Base-by-base conservation (phyloP, 2,329 filamentous ascomycete species). In the Alternaria sp. region DNA sequence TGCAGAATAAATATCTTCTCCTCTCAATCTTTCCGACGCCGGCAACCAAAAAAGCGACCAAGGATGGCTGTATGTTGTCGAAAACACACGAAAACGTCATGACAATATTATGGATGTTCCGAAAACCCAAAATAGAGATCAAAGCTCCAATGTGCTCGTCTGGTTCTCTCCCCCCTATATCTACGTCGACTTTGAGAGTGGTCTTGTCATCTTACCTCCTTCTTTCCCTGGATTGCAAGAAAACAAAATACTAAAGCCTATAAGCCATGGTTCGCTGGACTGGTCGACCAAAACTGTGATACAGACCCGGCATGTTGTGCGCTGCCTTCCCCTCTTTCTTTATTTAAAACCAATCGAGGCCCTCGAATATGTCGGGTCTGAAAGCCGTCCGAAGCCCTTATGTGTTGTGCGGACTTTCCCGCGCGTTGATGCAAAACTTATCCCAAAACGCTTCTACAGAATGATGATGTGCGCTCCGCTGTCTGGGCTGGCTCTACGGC, bases 151-250 rank as follows among this genome's bases (percentile, higher is more conserved):
- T 21, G 21, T 40, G 32, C 32, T n/a, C 8, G 32, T 4, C 32
- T 40, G 4, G 32, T 36, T 36, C 7, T 36, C 15, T 36, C 32
- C 15, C 2, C 15, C 7, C 15, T n/a, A 36, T n/a, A 15, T 40
- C 8, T n/a, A 40, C 8, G 15, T 40, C 15, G 8, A 6, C 15
- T 40, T 40, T 1, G 4, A 1, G 15, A 40, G 0, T 0, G 15
- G 4, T 40, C 15, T 3, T 40, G 8, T n/a, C 0, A n/a, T 40
- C 32, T 10, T n/a, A 6, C 32, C 10, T 40, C 5, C 32, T 40
- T 40, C 32, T 40, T 40, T 6, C 7, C 15, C 15, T 25, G 25
- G 21, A 23, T 23, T 23, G 21, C 21, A 23, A 5, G 5, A 6
- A 23, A 5, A 23, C 21, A 23, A 23, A 23, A 23, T 6, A 5